A percentile compares a stretch with the other conserved stretches of the same genome.
These are phyloP conservation scores for Penicillium carneum DNA, from an alignment of 2,329 filamentous ascomycete genomes.

Conservation along the genomic window DNA sequence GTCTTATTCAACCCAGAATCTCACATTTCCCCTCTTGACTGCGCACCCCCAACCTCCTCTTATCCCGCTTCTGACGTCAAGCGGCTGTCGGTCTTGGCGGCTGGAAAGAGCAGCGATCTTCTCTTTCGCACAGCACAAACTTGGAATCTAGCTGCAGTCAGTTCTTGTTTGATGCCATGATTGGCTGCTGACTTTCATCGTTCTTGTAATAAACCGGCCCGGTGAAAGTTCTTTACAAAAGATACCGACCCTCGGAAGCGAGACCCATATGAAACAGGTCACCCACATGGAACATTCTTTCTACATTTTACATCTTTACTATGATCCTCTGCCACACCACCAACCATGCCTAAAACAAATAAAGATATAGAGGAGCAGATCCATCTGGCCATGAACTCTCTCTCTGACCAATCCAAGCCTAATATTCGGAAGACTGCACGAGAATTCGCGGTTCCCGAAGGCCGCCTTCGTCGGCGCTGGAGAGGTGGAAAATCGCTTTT, in stretches of 20 bases:
- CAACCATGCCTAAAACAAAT: too few relatives aligned
- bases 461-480: background rate
- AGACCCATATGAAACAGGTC: too few relatives aligned
- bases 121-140: slow-evolving; percentile 20
- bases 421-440: too few relatives aligned
- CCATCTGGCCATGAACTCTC: too few relatives aligned
- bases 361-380: too few relatives aligned
- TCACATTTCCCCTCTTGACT: slow-evolving; percentile 8
- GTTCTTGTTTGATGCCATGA: background rate
- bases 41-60: slow-evolving; percentile 22
- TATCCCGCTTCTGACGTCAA: slow-evolving; percentile 36
- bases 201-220: background rate
- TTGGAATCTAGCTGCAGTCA: background rate
- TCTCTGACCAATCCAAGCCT: too few relatives aligned
- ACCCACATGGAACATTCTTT: too few relatives aligned
- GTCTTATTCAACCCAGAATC: slow-evolving; percentile 10
- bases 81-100: slow-evolving; percentile 24
- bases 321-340: too few relatives aligned
- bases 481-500: background rate
- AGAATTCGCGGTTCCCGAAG: too few relatives aligned
- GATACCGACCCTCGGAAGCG: too few relatives aligned
- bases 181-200: slow-evolving; percentile 1
- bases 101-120: slow-evolving; percentile 28
- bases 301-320: too few relatives aligned
- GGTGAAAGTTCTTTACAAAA: too few relatives aligned